Evolutionary conservation across 225 moss, liverwort and hornwort species (phyloP).

Genomic region (Polytrichum commune): DNA sequence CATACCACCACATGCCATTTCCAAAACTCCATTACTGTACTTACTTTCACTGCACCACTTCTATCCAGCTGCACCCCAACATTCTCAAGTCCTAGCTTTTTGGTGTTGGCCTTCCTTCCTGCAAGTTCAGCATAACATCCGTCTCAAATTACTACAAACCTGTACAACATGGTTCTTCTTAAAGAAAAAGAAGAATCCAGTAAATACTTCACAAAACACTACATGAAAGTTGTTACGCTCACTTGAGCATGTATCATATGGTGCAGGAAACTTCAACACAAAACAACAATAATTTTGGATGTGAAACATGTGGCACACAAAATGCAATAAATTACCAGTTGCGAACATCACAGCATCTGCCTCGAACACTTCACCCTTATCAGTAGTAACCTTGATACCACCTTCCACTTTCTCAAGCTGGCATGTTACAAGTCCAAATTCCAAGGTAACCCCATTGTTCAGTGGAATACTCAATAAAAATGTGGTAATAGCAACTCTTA

Average conservation of each 20-base stretch:
- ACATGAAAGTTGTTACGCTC: too few relatives aligned
- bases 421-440: constrained; percentile 8
- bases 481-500: too few relatives aligned
- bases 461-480: too few relatives aligned
- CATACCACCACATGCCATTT: too few relatives aligned
- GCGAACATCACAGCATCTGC: constrained; percentile 88
- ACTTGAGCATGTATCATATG: too few relatives aligned
- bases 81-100: constrained; percentile 58
- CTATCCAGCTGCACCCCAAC: constrained; percentile 75
- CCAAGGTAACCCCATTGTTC: too few relatives aligned
- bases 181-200: too few relatives aligned
- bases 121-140: not conserved
- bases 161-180: too few relatives aligned
- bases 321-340: constrained; percentile 36
- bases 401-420: constrained; percentile 72
- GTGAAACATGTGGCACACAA: too few relatives aligned
- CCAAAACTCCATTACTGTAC: not conserved
- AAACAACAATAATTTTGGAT: too few relatives aligned
- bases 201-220: too few relatives aligned
- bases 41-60: constrained; percentile 70
- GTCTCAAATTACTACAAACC: constrained; percentile 14
- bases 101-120: constrained; percentile 78
- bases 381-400: constrained; percentile 74
- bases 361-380: constrained; percentile 69
- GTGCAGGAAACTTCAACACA: too few relatives aligned